phyloP scores from a whole-genome alignment of 2,329 filamentous ascomycete genomes.

The Tolypocladium cylindrosporum region DNA sequence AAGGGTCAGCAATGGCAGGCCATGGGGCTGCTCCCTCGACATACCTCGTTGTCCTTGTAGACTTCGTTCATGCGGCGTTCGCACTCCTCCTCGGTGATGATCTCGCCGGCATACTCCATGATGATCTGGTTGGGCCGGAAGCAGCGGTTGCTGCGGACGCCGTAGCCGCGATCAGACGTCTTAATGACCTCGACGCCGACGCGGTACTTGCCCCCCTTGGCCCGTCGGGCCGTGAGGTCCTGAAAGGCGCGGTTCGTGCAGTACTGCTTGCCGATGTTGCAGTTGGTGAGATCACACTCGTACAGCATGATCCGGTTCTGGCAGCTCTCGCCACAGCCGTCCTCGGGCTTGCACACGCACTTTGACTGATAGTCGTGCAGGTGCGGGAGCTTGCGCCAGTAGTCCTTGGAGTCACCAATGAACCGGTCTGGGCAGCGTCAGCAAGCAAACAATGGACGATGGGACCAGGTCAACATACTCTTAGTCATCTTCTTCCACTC shows the following conservation, averaged over 20 bases:
- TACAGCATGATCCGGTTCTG: slow-evolving; percentile 96
- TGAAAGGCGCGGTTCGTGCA: slow-evolving; percentile 88
- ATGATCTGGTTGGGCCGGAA: slow-evolving; percentile 91
- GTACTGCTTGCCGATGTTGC: slow-evolving; percentile 59
- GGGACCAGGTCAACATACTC: slow-evolving; percentile 46
- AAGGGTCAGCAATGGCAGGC: not conserved
- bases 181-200: slow-evolving; percentile 94
- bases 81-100: slow-evolving; percentile 90
- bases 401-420: slow-evolving; percentile 68
- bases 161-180: slow-evolving; percentile 79
- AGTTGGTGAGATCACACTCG: slow-evolving; percentile 88
- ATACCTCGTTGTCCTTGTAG: slow-evolving; percentile 87
- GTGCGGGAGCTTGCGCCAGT: slow-evolving; percentile 72
- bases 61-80: slow-evolving; percentile 86
- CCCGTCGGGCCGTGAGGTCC: slow-evolving; percentile 62
- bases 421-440: slow-evolving; percentile 63
- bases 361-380: slow-evolving; percentile 65
- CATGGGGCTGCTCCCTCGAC: slow-evolving; percentile 14
- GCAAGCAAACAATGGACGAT: slow-evolving; percentile 3
- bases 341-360: slow-evolving; percentile 68
- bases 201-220: slow-evolving; percentile 74
- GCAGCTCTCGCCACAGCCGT: slow-evolving; percentile 80
- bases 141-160: slow-evolving; percentile 79
- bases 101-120: slow-evolving; percentile 96
- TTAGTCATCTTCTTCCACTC: slow-evolving; percentile 89